phyloP scores from a whole-genome alignment of 2,329 filamentous ascomycete species.

The Aureobasidium vineae region DNA sequence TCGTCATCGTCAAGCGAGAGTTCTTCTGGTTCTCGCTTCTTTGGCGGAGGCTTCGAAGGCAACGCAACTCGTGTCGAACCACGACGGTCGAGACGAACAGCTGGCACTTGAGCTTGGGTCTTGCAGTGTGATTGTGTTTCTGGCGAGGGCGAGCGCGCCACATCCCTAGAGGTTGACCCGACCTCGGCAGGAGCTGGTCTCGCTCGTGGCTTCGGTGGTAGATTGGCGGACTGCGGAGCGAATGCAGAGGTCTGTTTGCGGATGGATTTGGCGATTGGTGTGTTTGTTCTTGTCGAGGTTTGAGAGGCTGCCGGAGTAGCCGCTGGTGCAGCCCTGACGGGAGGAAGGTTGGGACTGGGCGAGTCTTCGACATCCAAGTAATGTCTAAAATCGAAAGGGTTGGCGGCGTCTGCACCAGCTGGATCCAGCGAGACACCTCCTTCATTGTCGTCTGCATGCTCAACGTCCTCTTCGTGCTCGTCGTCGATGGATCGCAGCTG shows the following conservation, averaged over 20 bases:
- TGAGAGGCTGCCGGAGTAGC: conserved; percentile 31
- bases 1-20: conserved; percentile 32
- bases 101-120: conserved; percentile 27
- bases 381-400: conserved; percentile 53
- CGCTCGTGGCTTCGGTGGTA: not conserved
- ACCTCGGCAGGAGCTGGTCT: conserved; percentile 8
- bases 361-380: conserved; percentile 42
- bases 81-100: conserved; percentile 41
- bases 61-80: conserved; percentile 33
- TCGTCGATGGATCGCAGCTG: conserved; percentile 45
- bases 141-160: conserved; percentile 22
- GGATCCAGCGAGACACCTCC: conserved; percentile 32
- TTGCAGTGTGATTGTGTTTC: conserved; percentile 8
- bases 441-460: conserved; percentile 34
- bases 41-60: conserved; percentile 21
- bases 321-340: conserved; percentile 30
- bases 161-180: conserved; percentile 3
- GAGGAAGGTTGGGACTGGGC: conserved; percentile 26
- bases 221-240: conserved; percentile 6
- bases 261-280: conserved; percentile 24
- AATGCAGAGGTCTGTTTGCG: conserved; percentile 24
- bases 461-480: conserved; percentile 31
- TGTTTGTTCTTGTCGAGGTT: conserved; percentile 23
- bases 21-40: conserved; percentile 29
- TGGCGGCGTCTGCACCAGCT: conserved; percentile 43